Evolutionary conservation across 208 protist species (phyloP).

Genomic region (Wallacemonas sp.): DNA sequence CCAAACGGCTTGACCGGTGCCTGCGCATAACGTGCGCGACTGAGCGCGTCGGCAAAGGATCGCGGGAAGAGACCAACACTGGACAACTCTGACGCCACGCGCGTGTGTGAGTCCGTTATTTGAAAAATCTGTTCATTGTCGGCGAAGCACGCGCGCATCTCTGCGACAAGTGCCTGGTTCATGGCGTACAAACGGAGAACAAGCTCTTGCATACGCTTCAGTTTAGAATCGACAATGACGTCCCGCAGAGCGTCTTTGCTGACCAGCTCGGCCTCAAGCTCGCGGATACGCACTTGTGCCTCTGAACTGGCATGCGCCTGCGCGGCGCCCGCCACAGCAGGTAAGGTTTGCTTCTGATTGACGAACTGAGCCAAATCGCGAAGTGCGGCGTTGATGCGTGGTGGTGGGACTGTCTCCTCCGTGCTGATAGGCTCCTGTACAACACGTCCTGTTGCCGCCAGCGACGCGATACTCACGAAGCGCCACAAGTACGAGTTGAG

Average conservation of each 20-base stretch:
- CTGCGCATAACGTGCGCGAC: conserved; percentile 41
- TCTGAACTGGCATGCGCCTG: no score
- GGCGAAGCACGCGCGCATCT: conserved; percentile 47
- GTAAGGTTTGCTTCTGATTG: not conserved
- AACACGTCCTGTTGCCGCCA: conserved; percentile 24
- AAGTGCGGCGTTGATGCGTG: conserved; percentile 48
- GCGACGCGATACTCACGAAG: conserved; percentile 48
- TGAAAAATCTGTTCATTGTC: conserved; percentile 66
- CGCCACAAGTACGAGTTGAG: conserved; percentile 67
- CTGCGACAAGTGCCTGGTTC: conserved; percentile 42
- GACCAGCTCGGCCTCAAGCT: conserved; percentile 45
- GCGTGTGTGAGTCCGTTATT: conserved; percentile 48
- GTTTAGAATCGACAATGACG: conserved; percentile 81
- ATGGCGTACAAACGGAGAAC: conserved; percentile 60
- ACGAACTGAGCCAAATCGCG: conserved; percentile 33
- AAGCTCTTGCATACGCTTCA: conserved; percentile 86
- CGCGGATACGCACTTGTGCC: conserved; percentile 37
- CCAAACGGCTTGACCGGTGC: conserved; percentile 56
- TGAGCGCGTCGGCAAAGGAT: conserved; percentile 48
- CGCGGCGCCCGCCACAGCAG: no score
- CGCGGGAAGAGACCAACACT: conserved; percentile 41
- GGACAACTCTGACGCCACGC: conserved; percentile 47
- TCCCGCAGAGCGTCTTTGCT: conserved; percentile 74
- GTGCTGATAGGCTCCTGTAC: conserved; percentile 21
- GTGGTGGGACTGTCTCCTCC: conserved; percentile 19